These are phyloP conservation scores for Lobosporangium transversale DNA, from an alignment of 192 early-diverging fungal genomes.

Conservation along the genomic window DNA sequence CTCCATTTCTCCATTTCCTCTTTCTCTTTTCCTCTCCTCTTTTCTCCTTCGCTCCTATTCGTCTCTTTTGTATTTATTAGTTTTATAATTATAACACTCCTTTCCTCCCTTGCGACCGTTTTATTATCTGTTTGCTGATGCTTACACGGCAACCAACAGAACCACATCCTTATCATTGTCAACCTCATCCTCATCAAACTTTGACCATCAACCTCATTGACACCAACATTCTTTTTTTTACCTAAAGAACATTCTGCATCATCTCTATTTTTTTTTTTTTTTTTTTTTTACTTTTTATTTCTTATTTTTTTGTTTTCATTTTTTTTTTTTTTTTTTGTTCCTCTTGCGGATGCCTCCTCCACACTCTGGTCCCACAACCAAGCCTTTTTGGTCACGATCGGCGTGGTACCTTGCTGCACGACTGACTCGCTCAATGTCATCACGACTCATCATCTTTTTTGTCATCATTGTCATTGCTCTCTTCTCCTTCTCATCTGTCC, in stretches of 20 bases:
- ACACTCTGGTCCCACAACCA: conserved; percentile 28
- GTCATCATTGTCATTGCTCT: conserved; percentile 38
- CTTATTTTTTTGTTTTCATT: no score
- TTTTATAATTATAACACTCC: not conserved
- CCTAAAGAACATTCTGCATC: no score
- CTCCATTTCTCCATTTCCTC: not conserved
- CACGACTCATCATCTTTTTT: conserved; percentile 24
- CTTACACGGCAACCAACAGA: not conserved
- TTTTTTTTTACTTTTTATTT: no score
- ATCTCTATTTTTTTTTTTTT: no score
- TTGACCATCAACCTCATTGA: no score
- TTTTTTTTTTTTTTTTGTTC: no score
- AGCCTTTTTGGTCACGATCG: conserved; percentile 8
- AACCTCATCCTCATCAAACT: not conserved
- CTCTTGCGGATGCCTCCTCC: no score
- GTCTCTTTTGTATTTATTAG: not conserved
- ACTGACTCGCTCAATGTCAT: conserved; percentile 27
- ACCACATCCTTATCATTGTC: not conserved
- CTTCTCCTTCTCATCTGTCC: conserved; percentile 38
- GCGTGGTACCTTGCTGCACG: conserved; percentile 12
- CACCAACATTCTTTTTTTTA: no score
- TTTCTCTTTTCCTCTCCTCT: not conserved
- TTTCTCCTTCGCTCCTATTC: not conserved
- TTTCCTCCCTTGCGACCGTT: not conserved
- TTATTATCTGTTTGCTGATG: no score